Percentiles rank a stretch among this genome's conserved stretches.
These are phyloP conservation scores for Cercospora beticola DNA, from an alignment of 2,329 filamentous ascomycete species.

Conservation along the genomic window DNA sequence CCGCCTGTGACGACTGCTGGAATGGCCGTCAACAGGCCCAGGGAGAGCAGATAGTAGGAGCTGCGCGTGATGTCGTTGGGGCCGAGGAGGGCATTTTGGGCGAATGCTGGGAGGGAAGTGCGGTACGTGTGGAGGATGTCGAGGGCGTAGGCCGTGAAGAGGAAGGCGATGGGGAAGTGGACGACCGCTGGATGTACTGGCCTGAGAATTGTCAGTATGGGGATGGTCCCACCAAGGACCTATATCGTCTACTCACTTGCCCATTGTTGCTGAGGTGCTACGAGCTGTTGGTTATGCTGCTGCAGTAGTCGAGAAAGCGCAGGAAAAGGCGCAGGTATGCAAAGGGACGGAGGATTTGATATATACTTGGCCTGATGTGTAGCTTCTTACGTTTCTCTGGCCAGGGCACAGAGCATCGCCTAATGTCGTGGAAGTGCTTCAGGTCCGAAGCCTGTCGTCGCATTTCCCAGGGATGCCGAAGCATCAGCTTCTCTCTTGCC, in stretches of 20 bases:
- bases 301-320: not conserved
- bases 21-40: constrained; percentile 40
- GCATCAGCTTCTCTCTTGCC: constrained; percentile 4
- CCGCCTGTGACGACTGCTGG: constrained; percentile 38
- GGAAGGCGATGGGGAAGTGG: constrained; percentile 51
- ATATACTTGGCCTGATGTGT: constrained; percentile 13
- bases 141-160: constrained; percentile 44
- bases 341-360: not conserved
- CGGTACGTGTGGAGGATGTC: constrained; percentile 42
- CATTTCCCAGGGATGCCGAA: constrained; percentile 6
- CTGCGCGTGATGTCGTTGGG: constrained; percentile 41
- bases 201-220: constrained; percentile 28
- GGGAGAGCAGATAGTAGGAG: constrained; percentile 47
- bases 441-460: constrained; percentile 11
- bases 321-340: not conserved
- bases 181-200: constrained; percentile 49
- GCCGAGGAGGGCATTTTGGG: constrained; percentile 38
- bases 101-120: constrained; percentile 32
- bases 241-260: constrained; percentile 18
- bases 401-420: not conserved
- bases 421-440: constrained; percentile 8
- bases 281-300: not conserved
- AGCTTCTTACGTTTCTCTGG: not conserved
- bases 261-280: constrained; percentile 14
- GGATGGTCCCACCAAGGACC: not conserved